phyloP scores from a whole-genome alignment of 2,329 filamentous ascomycete genomes.

The Neopestalotiopsis rosae region DNA sequence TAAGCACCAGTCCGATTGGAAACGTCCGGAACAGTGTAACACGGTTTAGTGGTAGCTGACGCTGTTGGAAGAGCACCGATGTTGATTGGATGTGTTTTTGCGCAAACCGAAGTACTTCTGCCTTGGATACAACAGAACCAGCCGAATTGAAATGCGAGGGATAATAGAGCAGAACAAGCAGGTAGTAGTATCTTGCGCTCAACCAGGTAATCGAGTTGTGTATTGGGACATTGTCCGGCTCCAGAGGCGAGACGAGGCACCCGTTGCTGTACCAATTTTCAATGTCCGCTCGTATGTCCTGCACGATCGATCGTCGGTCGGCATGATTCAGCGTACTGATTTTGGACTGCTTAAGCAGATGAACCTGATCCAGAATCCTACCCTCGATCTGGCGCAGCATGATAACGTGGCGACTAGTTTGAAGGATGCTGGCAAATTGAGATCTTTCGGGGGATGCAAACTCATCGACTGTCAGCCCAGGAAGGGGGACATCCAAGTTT shows the following conservation, averaged over 20 bases:
- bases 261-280: conserved; percentile 54
- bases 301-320: conserved; percentile 39
- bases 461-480: conserved; percentile 50
- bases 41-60: conserved; percentile 48
- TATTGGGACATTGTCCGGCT: conserved; percentile 49
- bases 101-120: conserved; percentile 43
- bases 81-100: conserved; percentile 49
- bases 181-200: conserved; percentile 48
- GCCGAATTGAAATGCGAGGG: conserved; percentile 46
- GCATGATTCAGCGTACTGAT: conserved; percentile 35
- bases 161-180: conserved; percentile 49
- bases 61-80: conserved; percentile 46
- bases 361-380: conserved; percentile 43
- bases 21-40: conserved; percentile 46
- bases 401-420: conserved; percentile 51
- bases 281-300: conserved; percentile 45
- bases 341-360: conserved; percentile 37
- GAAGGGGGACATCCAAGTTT: conserved; percentile 46
- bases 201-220: conserved; percentile 51
- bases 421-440: conserved; percentile 45
- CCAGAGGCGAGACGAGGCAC: conserved; percentile 47
- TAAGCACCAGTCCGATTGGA: conserved; percentile 42
- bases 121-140: conserved; percentile 33
- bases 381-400: conserved; percentile 49
- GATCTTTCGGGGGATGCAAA: conserved; percentile 45